Evolutionary conservation across 2,329 filamentous ascomycete genomes (phyloP).

Genomic region (Clonostachys rosea): DNA sequence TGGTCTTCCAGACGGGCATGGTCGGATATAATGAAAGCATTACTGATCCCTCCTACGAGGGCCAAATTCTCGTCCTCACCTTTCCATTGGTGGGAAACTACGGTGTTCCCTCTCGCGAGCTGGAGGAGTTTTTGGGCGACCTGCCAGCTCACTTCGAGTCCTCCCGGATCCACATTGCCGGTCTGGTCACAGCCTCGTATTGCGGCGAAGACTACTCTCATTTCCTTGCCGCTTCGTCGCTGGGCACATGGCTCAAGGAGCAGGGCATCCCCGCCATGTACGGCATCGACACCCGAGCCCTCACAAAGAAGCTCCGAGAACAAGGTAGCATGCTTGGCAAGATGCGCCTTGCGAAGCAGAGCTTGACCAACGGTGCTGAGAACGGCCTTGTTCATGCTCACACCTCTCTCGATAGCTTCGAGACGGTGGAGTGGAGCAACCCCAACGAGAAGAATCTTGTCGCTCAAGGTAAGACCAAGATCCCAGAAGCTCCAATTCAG

Average conservation of each 20-base stretch:
- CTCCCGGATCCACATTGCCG: constrained; percentile 86
- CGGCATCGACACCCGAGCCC: constrained; percentile 85
- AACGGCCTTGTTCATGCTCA: constrained; percentile 20
- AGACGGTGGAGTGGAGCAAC: constrained; percentile 82
- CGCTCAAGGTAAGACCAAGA: constrained; percentile 71
- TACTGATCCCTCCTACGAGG: constrained; percentile 82
- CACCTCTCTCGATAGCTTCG: constrained; percentile 50
- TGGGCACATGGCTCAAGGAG: constrained; percentile 95
- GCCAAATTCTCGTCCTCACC: constrained; percentile 93
- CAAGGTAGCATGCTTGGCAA: constrained; percentile 96
- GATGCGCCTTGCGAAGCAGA: constrained; percentile 65
- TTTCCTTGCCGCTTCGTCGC: constrained; percentile 82
- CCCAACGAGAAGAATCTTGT: constrained; percentile 93
- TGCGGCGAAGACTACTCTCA: constrained; percentile 94
- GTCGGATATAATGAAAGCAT: constrained; percentile 96
- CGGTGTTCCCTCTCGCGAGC: constrained; percentile 84
- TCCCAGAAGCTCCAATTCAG: constrained; percentile 6
- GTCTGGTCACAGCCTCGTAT: constrained; percentile 86
- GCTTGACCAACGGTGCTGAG: constrained; percentile 35
- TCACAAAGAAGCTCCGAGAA: constrained; percentile 92
- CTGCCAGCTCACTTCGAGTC: constrained; percentile 93
- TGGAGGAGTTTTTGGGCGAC: constrained; percentile 80
- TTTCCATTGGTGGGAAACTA: constrained; percentile 97
- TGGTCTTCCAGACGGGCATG: constrained; percentile 99
- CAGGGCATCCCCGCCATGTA: constrained; percentile 92